Evolutionary conservation across 2,329 filamentous ascomycete genomes (phyloP), one percentile per base, ranked within the genome.

Genomic region (Raffaelea ambrosiae): DNA sequence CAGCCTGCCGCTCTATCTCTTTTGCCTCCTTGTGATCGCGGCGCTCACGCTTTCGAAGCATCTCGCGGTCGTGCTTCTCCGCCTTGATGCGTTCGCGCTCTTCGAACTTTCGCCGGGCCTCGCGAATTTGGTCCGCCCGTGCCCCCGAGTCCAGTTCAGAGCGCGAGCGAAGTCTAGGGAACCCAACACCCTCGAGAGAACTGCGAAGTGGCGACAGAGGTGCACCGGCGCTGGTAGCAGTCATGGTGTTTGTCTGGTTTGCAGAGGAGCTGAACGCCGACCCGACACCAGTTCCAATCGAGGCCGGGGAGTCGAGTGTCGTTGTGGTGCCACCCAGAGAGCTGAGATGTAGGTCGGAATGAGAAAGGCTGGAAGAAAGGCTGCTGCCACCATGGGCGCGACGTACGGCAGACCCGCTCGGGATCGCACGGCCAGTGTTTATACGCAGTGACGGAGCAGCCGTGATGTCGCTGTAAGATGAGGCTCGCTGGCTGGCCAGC

Each of bases 41-140:
- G 42, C 77, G 77, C 59, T 82, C 78, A 33, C 74, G 71, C 51
- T 75, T 78, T 53, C 70, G 71, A 49, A 75, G 69, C 65, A 80
- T 72, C 54, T 81, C 76, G 13, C 73, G 73, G 16, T 74, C 77
- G 43, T 77, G 77, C 57, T 81, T 82, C 58, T 81, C 79, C 33
- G 81, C 74, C 63, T 83, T 83, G 46, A 66, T 66, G 16, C 69
- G 69, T 60, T 84, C 78, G 58, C 76, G 78, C 58, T 79, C 74
- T 58, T 81, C 72, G 52, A 83, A 83, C 57, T 77, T 79, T 55
- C 76, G 76, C 46, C 80, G 77, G 4, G 78, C 79, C 56, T 76
- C 73, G 40, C 76, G 72, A 31, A 84, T 74, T 39, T 78, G 74
- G 51, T 81, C 77, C 44, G 72, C 66, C 23, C 76, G 74, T 1